Evolutionary conservation across 805 yeast genomes (phyloP).

Genomic region (Nakazawaea ishiwadae): DNA sequence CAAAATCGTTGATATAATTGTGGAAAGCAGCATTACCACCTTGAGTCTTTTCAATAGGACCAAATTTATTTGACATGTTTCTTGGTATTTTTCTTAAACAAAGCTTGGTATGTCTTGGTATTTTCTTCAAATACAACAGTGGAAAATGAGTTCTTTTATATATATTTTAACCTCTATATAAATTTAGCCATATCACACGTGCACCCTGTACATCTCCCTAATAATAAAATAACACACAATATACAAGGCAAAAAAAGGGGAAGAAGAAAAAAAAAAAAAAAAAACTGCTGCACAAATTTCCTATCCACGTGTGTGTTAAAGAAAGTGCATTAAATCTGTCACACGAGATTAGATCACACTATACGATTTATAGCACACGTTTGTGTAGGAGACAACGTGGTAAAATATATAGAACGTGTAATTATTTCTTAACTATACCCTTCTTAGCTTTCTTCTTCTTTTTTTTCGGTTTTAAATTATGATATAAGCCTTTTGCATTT

Average conservation of each 20-base stretch:
- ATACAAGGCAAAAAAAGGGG: neutral
- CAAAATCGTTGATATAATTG: conserved; percentile 73
- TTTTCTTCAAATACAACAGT: too few species aligned
- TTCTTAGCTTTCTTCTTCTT: conserved; percentile 18
- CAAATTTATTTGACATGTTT: conserved; percentile 4
- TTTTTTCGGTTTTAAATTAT: conserved; percentile 28
- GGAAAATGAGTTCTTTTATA: neutral
- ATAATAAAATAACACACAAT: neutral
- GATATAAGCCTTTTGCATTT: conserved; percentile 24
- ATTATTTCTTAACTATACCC: too few species aligned
- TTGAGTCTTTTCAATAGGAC: conserved; percentile 28
- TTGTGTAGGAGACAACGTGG: too few species aligned
- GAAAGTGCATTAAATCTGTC: neutral
- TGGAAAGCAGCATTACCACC: conserved; percentile 90
- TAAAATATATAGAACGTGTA: too few species aligned
- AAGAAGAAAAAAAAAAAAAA: neutral
- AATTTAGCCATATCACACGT: neutral
- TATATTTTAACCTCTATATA: conserved; percentile 7
- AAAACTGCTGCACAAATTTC: too few species aligned
- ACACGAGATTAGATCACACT: neutral
- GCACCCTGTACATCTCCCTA: neutral
- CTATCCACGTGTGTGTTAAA: too few species aligned
- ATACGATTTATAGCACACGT: too few species aligned
- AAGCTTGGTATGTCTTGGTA: neutral
- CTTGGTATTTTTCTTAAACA: too few species aligned